Percentiles rank a stretch among this genome's conserved stretches.
Conservation (phyloP, 2,329 filamentous ascomycete genomes). For the Akanthomyces muscarius region DNA sequence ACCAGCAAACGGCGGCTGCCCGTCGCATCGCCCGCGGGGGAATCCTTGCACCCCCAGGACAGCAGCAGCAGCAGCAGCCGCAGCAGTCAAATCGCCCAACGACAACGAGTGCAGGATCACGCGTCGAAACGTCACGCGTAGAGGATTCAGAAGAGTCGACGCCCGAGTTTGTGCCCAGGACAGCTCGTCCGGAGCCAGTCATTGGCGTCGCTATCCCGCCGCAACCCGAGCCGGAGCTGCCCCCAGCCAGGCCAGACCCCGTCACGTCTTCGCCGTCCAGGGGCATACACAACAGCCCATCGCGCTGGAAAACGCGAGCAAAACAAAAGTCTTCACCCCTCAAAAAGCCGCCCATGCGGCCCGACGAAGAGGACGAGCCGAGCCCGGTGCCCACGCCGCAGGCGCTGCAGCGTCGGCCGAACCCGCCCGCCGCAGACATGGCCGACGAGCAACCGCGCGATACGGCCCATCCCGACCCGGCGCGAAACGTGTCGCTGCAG, state of each 20-base stretch:
- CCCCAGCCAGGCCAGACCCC: slow-evolving; percentile 52
- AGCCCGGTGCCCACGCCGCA: slow-evolving; percentile 9
- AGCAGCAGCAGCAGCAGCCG: neutral
- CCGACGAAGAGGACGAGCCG: neutral
- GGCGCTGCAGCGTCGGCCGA: slow-evolving; percentile 11
- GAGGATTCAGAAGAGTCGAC: neutral
- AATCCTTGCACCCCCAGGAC: slow-evolving; percentile 6
- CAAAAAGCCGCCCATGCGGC: slow-evolving; percentile 38
- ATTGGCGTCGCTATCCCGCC: slow-evolving; percentile 15
- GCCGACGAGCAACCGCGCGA: neutral
- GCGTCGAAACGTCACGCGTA: neutral
- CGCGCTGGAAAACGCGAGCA: slow-evolving; percentile 36
- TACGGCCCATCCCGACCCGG: slow-evolving; percentile 28
- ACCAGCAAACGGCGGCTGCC: slow-evolving; percentile 10
- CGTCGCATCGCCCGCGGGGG: slow-evolving; percentile 17
- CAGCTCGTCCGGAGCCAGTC: neutral
- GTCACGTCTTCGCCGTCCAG: slow-evolving; percentile 51
- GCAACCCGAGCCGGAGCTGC: slow-evolving; percentile 59
- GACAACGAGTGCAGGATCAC: neutral
- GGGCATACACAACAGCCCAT: slow-evolving; percentile 59
- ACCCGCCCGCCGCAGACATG: neutral
- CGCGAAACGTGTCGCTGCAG: slow-evolving; percentile 38
- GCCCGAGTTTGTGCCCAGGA: neutral
- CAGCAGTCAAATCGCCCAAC: neutral
- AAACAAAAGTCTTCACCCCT: slow-evolving; percentile 46